phyloP scores from a whole-genome alignment of 805 yeast genomes.

The Saccharomyces paradoxus region DNA sequence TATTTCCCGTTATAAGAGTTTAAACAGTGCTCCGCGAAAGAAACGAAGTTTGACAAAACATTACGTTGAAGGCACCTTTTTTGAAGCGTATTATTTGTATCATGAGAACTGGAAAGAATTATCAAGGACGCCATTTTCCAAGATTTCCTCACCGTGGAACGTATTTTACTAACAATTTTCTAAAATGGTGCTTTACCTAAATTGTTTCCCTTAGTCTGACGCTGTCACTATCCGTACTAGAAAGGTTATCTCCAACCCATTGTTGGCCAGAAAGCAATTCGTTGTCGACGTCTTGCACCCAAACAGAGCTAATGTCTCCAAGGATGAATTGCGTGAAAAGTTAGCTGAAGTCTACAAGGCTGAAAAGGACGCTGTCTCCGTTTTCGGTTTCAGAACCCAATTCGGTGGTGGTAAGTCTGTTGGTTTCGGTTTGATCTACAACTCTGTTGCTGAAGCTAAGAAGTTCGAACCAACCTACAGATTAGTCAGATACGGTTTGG shows the following conservation, averaged over 20 bases:
- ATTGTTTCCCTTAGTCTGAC: constrained; percentile 63
- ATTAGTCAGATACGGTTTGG: constrained; percentile 97
- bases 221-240: constrained; percentile 99
- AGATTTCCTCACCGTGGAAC: not conserved
- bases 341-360: constrained; percentile 83
- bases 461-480: constrained; percentile 99
- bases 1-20: not conserved
- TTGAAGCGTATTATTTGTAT: not conserved
- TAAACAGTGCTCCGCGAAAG: not conserved
- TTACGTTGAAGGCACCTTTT: not conserved
- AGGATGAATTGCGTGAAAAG: constrained; percentile 97
- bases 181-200: not conserved
- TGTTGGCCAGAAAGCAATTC: constrained; percentile 98
- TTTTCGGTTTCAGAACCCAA: constrained; percentile 98
- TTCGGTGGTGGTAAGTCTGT: constrained; percentile 99
- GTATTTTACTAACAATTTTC: constrained; percentile 13
- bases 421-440: constrained; percentile 98
- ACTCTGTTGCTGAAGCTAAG: constrained; percentile 95
- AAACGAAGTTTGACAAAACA: not conserved
- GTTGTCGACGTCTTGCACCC: constrained; percentile 99
- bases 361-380: constrained; percentile 90
- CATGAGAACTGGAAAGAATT: not conserved
- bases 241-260: constrained; percentile 97
- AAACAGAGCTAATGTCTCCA: constrained; percentile 97
- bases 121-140: not conserved